These are phyloP conservation scores for Hibiscus mutabilis DNA, from an alignment of 345 rosid genomes.

Conservation along the genomic window DNA sequence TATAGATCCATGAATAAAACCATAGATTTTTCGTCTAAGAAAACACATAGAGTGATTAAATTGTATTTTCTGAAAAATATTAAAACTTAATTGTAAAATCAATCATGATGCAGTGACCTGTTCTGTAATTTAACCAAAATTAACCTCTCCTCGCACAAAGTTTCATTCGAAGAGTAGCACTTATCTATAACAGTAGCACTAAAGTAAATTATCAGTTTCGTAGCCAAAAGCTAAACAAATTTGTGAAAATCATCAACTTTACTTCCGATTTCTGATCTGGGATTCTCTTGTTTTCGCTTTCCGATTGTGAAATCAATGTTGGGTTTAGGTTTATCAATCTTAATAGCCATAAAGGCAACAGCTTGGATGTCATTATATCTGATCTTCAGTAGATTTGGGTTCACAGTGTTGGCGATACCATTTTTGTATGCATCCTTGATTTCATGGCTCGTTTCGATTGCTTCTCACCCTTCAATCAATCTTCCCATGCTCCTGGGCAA, in stretches of 20 bases:
- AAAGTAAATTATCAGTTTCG: neutral
- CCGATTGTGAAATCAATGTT: slow-evolving; percentile 15
- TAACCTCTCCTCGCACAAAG: neutral
- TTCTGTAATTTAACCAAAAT: too few relatives aligned
- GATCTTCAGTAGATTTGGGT: slow-evolving; percentile 25
- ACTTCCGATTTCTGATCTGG: neutral
- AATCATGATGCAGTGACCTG: too few relatives aligned
- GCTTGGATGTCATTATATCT: slow-evolving; percentile 24
- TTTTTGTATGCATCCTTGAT: slow-evolving; percentile 47
- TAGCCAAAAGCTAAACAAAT: neutral
- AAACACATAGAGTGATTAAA: too few relatives aligned
- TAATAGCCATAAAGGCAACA: slow-evolving; percentile 35
- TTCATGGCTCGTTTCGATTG: slow-evolving; percentile 29
- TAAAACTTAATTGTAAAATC: too few relatives aligned
- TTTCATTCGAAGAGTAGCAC: neutral
- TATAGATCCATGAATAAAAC: too few relatives aligned
- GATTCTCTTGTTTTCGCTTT: neutral
- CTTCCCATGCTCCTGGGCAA: slow-evolving; percentile 53
- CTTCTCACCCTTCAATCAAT: slow-evolving; percentile 41
- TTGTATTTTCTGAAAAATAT: too few relatives aligned
- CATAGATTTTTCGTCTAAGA: too few relatives aligned
- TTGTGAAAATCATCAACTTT: neutral
- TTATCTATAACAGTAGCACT: neutral
- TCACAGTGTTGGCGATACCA: slow-evolving; percentile 31
- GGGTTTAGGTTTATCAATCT: slow-evolving; percentile 50